These are phyloP conservation scores for Arabis alpina DNA, from an alignment of 345 rosid genomes.

Conservation along the genomic window DNA sequence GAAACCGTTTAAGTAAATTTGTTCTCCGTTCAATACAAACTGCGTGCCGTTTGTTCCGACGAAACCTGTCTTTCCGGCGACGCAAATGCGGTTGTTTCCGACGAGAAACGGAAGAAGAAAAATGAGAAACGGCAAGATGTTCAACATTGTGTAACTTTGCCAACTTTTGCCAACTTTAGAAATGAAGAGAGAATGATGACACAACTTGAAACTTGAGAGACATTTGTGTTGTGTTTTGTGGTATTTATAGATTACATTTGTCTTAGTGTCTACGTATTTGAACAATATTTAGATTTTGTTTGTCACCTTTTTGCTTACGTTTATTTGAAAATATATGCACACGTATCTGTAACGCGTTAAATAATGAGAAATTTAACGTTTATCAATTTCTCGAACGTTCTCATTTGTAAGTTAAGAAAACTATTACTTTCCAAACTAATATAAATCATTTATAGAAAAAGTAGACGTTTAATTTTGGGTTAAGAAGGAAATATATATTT, in stretches of 20 bases:
- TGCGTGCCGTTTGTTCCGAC: slow-evolving; percentile 50
- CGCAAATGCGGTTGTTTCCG: slow-evolving; percentile 36
- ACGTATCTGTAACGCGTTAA: slow-evolving; percentile 26
- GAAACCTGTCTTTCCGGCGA: slow-evolving; percentile 35
- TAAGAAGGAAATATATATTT: background rate
- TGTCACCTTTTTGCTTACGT: slow-evolving; percentile 30
- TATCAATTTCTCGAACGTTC: background rate
- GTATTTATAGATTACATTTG: slow-evolving; percentile 36
- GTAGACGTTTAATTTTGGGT: background rate
- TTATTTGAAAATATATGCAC: slow-evolving; percentile 17
- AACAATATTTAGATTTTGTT: background rate
- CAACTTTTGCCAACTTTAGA: slow-evolving; percentile 37
- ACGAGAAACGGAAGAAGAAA: slow-evolving; percentile 35
- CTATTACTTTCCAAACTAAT: background rate
- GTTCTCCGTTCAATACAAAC: slow-evolving; percentile 51
- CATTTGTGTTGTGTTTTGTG: slow-evolving; percentile 20
- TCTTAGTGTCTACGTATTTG: slow-evolving; percentile 36
- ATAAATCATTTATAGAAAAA: background rate
- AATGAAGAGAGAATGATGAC: slow-evolving; percentile 18
- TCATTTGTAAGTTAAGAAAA: background rate
- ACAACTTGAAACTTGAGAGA: slow-evolving; percentile 8
- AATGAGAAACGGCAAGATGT: slow-evolving; percentile 24
- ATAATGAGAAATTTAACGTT: background rate
- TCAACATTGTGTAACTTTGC: slow-evolving; percentile 34
- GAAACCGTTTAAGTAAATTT: slow-evolving; percentile 71